These are phyloP conservation scores for Aspergillus ochraceus DNA, from an alignment of 2,329 filamentous ascomycete genomes.

Conservation along the genomic window DNA sequence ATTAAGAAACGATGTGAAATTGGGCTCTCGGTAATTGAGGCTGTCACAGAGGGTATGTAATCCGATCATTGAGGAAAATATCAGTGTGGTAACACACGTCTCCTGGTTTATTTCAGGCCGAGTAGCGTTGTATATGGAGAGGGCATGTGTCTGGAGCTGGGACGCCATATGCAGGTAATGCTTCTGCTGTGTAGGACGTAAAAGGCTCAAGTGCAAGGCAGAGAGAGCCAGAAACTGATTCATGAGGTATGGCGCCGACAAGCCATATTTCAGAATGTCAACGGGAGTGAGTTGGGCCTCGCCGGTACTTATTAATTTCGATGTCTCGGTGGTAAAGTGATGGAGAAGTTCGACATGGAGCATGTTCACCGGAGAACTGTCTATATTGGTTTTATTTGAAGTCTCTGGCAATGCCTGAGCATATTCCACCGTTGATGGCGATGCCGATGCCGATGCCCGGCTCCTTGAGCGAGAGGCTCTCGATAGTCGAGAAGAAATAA, in stretches of 20 bases:
- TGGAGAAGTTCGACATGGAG: constrained; percentile 29
- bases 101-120: neutral
- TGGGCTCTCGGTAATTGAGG: neutral
- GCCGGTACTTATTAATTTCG: neutral
- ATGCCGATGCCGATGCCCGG: neutral
- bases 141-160: constrained; percentile 33
- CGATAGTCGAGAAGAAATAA: neutral
- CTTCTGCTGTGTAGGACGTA: constrained; percentile 38
- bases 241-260: constrained; percentile 44
- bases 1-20: neutral
- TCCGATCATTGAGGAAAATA: neutral
- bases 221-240: constrained; percentile 49
- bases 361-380: constrained; percentile 22
- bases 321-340: constrained; percentile 18
- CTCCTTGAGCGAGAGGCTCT: neutral
- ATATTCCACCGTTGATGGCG: neutral
- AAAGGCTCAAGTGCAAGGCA: constrained; percentile 44
- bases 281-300: neutral
- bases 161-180: constrained; percentile 29
- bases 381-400: neutral
- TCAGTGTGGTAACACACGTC: neutral
- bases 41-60: neutral
- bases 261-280: neutral
- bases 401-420: neutral
- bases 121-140: constrained; percentile 15